Evolutionary conservation across 2,329 filamentous ascomycete genomes (phyloP), one percentile per base, ranked within the genome.

Genomic region (Tolypocladium ophioglossoides): DNA sequence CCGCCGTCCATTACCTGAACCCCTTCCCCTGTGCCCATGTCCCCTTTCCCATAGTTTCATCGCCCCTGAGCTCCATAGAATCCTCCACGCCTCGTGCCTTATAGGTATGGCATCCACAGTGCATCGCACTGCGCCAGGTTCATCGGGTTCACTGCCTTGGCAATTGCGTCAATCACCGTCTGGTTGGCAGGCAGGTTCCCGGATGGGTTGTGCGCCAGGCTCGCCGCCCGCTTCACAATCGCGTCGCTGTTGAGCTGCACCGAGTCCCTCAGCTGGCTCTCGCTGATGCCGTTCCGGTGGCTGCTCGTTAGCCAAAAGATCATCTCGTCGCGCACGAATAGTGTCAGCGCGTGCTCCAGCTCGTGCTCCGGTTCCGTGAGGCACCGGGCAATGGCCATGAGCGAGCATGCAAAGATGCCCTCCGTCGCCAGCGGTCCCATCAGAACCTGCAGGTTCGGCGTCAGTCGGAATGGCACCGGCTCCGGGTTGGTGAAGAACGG

Each of bases 321-420:
- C 81, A 99, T 95, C 72, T 99, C 94, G 65, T 99, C 94, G 8
- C 94, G 84, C 58, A 99, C 94, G 69, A 97, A 97, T 56, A 99
- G 82, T 54, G 86, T 89, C 51, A 99, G 80, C 56, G 95, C 90
- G 70, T 96, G 91, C 68, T 96, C 94, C n/a, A 99, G 81, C 70
- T 97, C 91, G 64, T 83, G 81, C 66, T 88, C 83, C 30, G 91
- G 89, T 66, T 97, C 91, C 14, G 91, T 95, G 57, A 99, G 79
- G 71, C 90, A 96, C 49, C 94, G 84, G 8, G 92, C 92, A 65
- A 99, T 96, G 1, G 91, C 91, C 91, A 99, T 96, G 63, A 99
- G 81, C 1, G 90, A 86, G 63, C 88, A 89, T n/a, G 88, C 87
- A 70, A 95, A 99, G 67, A 99, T 95, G 56, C 94, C 94, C 70